Evolutionary conservation across 2,329 filamentous ascomycete genomes (phyloP), one percentile per base, ranked within the genome.

Genomic region (Cercospora sesami): DNA sequence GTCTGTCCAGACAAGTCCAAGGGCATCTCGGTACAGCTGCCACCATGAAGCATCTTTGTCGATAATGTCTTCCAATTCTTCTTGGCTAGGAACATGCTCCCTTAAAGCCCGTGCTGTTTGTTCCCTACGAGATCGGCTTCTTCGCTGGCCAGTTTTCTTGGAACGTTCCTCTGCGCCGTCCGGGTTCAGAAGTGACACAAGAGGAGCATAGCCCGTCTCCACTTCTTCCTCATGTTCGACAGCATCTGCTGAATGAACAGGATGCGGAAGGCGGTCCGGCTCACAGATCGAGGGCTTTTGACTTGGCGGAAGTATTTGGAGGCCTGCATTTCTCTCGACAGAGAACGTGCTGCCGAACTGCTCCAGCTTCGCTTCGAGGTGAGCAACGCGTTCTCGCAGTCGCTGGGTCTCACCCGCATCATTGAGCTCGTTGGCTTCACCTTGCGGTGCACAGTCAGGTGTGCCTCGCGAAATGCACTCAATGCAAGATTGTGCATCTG

Each of bases 11-110:
- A 65, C 23, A 16, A 71, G 62, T n/a, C 63, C 68, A 8, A 70
- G 45, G 31, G 59, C 57, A 28, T 69, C 65, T 36, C 68, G 66
- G 59, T 65, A 71, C 1, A 68, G 61, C 14, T 65, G 42, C 68
- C 69, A 71, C 69, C 69, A 71, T 3, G 65, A 68, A 61, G 65
- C 63, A 30, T 68, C 28, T 10, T 65, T 60, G 12, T 65, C 48
- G 18, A 71, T 59, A 9, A 70, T 67, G 0, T 64, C 62, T 9
- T 58, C 48, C 33, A 70, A 33, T 42, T 68, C 68, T 5, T 30
- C 53, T 30, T 63, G 28, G 21, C 63, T 12, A 5, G 69, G 69
- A 26, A 70, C 10, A 51, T 14, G 21, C 3, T 51, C 59, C 10
- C 28, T 31, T 3, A 70, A 48, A 3, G 39, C 68, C 2, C 36